A percentile compares a stretch with the other conserved stretches of the same genome.
Conservation (phyloP, 1,284 basidiomycete genomes). For the Thecaphora frezii region DNA sequence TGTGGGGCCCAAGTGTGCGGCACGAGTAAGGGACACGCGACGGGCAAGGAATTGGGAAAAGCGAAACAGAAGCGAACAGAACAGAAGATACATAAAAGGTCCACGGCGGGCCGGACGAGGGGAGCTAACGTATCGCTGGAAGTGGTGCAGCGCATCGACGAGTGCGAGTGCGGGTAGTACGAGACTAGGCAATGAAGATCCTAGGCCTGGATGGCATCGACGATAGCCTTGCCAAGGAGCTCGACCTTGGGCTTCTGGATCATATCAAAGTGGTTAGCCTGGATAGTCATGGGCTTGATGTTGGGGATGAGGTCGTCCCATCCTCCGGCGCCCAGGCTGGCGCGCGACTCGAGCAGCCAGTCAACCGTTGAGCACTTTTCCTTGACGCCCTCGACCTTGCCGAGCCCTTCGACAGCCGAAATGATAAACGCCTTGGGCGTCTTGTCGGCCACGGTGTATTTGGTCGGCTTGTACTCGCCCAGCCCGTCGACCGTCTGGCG, state of each 20-base stretch:
- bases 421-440: constrained; percentile 12
- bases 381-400: constrained; percentile 14
- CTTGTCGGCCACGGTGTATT: background rate
- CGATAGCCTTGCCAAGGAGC: background rate
- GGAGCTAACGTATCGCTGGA: no score
- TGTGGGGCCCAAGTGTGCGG: no score
- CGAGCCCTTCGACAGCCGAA: constrained; percentile 13
- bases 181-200: background rate
- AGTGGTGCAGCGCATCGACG: no score
- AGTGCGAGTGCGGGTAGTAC: no score
- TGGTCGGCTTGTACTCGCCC: constrained; percentile 5
- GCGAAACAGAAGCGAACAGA: no score
- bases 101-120: no score
- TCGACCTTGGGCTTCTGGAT: background rate
- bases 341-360: constrained; percentile 18
- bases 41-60: no score
- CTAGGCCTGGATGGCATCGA: no score
- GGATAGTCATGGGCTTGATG: constrained; percentile 7
- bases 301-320: constrained; percentile 19
- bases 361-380: constrained; percentile 24
- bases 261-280: constrained; percentile 25
- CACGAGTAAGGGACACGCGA: no score
- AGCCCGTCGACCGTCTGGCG: constrained; percentile 24
- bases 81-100: no score
- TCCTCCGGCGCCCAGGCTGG: constrained; percentile 13